Percentiles rank a stretch among this genome's conserved stretches.
Evolutionary conservation across 2,329 filamentous ascomycete genomes (phyloP).

Genomic region (Exophiala mesophila): DNA sequence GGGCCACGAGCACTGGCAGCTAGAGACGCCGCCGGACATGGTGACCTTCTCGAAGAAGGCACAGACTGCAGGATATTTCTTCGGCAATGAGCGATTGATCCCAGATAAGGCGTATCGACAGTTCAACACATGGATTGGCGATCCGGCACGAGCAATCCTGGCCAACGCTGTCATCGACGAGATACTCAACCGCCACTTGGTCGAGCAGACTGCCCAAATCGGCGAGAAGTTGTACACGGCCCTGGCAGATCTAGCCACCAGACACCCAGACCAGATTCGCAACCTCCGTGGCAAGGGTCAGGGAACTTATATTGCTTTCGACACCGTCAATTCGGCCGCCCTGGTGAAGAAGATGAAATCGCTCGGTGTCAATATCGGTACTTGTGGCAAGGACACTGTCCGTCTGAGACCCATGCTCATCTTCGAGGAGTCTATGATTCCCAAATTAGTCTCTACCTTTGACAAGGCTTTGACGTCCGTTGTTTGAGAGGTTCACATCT

Average conservation of each 20-base stretch:
- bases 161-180: constrained; percentile 84
- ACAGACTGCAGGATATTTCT: constrained; percentile 91
- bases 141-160: constrained; percentile 76
- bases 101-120: constrained; percentile 93
- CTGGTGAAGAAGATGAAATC: constrained; percentile 73
- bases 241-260: constrained; percentile 61
- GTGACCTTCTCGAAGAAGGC: constrained; percentile 96
- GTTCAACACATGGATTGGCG: constrained; percentile 98
- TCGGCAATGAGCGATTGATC: constrained; percentile 68
- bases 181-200: constrained; percentile 70
- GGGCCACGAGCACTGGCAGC: constrained; percentile 93
- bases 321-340: constrained; percentile 41
- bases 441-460: constrained; percentile 70
- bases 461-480: constrained; percentile 74
- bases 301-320: constrained; percentile 91
- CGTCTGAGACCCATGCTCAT: constrained; percentile 81
- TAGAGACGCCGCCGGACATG: constrained; percentile 76
- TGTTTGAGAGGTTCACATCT: no score
- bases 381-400: constrained; percentile 68
- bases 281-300: constrained; percentile 83
- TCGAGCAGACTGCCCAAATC: constrained; percentile 69
- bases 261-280: constrained; percentile 71
- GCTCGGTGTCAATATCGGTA: constrained; percentile 79
- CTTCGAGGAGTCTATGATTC: constrained; percentile 80
- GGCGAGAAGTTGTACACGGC: constrained; percentile 73